These are phyloP conservation scores for Fusarium denticulatum DNA, from an alignment of 2,329 filamentous ascomycete species.

Conservation along the genomic window DNA sequence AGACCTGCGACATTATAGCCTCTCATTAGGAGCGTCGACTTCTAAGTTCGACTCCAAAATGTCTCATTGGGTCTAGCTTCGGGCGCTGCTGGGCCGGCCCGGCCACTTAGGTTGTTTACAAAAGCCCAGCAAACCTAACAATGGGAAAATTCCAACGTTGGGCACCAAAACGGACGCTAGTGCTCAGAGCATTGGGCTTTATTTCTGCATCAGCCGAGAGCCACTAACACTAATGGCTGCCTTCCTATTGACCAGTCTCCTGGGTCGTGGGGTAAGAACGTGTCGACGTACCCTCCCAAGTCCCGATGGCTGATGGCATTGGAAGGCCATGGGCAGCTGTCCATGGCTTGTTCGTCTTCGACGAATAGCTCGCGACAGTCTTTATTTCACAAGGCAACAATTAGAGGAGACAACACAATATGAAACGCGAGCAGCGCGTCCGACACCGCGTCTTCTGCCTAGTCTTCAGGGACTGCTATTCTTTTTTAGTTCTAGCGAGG, in stretches of 20 bases:
- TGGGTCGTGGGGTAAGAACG: constrained; percentile 38
- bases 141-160: constrained; percentile 33
- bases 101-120: constrained; percentile 30
- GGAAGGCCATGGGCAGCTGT: not conserved
- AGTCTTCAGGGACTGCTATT: constrained; percentile 11
- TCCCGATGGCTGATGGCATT: constrained; percentile 18
- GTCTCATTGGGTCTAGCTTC: constrained; percentile 36
- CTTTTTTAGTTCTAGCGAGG: constrained; percentile 17
- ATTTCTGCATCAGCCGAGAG: constrained; percentile 40
- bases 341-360: constrained; percentile 6
- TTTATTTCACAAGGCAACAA: constrained; percentile 14
- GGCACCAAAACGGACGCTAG: constrained; percentile 44
- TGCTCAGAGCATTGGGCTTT: constrained; percentile 32
- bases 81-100: constrained; percentile 42
- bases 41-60: constrained; percentile 23
- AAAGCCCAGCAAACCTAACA: constrained; percentile 30
- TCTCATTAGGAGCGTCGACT: constrained; percentile 14
- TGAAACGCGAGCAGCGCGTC: constrained; percentile 22
- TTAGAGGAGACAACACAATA: constrained; percentile 21
- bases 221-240: constrained; percentile 37
- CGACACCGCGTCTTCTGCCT: constrained; percentile 16
- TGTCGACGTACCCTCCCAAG: constrained; percentile 18
- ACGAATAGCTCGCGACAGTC: constrained; percentile 14
- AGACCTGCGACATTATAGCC: constrained; percentile 10
- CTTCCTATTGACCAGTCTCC: constrained; percentile 41